Percentiles rank a stretch among this genome's conserved stretches.
Conservation (phyloP, 306 rosid genomes). For the Quercus rubra region DNA sequence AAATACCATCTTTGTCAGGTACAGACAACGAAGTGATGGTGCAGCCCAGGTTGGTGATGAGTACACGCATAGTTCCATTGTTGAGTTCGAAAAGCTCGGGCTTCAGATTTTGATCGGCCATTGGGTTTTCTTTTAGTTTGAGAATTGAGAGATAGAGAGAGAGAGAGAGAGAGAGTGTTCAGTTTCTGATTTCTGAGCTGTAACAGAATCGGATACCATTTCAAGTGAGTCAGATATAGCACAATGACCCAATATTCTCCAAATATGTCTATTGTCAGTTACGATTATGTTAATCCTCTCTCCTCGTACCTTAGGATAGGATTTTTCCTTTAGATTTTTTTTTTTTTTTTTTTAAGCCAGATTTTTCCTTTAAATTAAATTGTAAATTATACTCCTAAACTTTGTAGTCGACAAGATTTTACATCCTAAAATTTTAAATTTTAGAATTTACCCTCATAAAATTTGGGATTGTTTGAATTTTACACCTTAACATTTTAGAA, state of each 20-base stretch:
- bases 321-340: no score
- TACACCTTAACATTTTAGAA: fast-evolving
- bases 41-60: conserved; percentile 82
- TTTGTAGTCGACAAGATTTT: no score
- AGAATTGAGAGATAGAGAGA: neutral
- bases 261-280: neutral
- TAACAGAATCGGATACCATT: neutral
- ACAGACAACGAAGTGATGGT: conserved; percentile 82
- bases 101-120: conserved; percentile 69
- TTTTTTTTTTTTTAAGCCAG: no score
- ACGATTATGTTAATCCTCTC: no score
- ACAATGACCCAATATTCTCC: neutral
- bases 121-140: conserved; percentile 20
- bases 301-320: no score
- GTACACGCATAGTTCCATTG: conserved; percentile 72
- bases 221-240: no score
- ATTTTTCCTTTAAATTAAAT: no score
- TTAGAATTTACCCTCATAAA: no score
- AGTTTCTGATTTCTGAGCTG: neutral
- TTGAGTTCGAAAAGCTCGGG: conserved; percentile 80
- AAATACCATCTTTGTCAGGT: conserved; percentile 71
- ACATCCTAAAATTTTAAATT: no score
- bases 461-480: no score
- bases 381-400: no score
- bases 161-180: neutral